Evolutionary conservation across 805 yeast species (phyloP).

Genomic region (Saturnispora sanitii): DNA sequence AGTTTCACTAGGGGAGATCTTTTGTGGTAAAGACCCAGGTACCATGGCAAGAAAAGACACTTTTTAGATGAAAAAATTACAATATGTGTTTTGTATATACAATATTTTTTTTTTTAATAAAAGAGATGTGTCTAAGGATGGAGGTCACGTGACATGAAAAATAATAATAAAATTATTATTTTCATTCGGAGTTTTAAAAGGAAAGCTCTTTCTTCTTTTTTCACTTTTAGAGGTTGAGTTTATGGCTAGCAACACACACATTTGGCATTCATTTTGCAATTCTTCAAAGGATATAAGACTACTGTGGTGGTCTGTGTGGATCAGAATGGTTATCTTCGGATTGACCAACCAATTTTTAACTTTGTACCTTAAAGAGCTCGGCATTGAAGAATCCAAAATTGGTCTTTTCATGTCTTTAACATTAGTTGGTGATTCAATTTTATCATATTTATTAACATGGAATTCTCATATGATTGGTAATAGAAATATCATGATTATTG

Average conservation of each 20-base stretch:
- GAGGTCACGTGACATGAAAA: too few relatives aligned
- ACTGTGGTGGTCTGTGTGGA: conserved; percentile 58
- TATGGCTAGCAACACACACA: conserved; percentile 18
- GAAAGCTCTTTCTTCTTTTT: too few relatives aligned
- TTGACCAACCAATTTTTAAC: conserved; percentile 71
- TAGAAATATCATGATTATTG: conserved; percentile 49
- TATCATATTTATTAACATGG: conserved; percentile 68
- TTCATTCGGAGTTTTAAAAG: too few relatives aligned
- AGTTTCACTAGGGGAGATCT: not conserved
- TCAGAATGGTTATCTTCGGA: conserved; percentile 68
- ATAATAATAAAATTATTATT: too few relatives aligned
- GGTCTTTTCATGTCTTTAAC: conserved; percentile 81
- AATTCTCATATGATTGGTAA: conserved; percentile 67
- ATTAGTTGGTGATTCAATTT: conserved; percentile 63
- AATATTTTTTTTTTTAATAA: too few relatives aligned
- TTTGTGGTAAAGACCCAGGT: too few relatives aligned
- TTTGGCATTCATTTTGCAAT: conserved; percentile 27
- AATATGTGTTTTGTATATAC: too few relatives aligned
- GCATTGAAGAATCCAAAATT: conserved; percentile 45
- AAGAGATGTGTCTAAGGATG: too few relatives aligned
- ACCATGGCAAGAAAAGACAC: too few relatives aligned
- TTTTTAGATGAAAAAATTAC: too few relatives aligned
- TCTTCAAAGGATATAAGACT: conserved; percentile 43
- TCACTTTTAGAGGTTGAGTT: not conserved
- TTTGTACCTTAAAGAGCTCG: conserved; percentile 47